Evolutionary conservation across 805 yeast species (phyloP).

Genomic region (Lipomyces japonicus): DNA sequence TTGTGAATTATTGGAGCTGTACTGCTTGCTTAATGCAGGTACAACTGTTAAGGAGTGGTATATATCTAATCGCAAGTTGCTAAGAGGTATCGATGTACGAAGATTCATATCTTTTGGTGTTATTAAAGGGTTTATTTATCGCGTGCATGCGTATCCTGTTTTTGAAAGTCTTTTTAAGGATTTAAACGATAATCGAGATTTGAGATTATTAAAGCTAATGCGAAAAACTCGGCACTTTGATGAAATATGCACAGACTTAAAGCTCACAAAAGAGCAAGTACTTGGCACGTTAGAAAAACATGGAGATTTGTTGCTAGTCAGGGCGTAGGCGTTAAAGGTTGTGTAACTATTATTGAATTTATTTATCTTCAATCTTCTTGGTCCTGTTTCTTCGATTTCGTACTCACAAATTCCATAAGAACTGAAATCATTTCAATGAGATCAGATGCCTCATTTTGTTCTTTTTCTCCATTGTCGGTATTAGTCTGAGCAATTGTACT

Average conservation of each 20-base stretch:
- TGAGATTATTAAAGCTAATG: conserved; percentile 3
- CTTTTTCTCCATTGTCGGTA: conserved; percentile 18
- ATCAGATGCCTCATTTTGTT: conserved; percentile 19
- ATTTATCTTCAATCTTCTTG: too few relatives aligned
- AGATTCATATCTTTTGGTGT: conserved; percentile 85
- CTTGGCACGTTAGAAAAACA: conserved; percentile 7
- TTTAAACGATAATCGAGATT: conserved; percentile 23
- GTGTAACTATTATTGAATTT: too few relatives aligned
- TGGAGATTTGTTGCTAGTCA: conserved; percentile 21
- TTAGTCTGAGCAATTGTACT: conserved; percentile 10
- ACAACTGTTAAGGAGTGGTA: conserved; percentile 79
- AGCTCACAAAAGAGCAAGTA: conserved; percentile 28
- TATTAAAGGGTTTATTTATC: conserved; percentile 71
- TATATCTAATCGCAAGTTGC: conserved; percentile 53
- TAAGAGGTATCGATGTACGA: conserved; percentile 72
- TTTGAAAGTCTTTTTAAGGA: conserved; percentile 33
- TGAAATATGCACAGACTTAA: conserved; percentile 63
- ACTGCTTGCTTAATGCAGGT: conserved; percentile 74
- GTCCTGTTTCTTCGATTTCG: too few relatives aligned
- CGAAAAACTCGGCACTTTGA: conserved; percentile 34
- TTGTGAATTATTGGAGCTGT: conserved; percentile 68
- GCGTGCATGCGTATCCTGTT: conserved; percentile 75
- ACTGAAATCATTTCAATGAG: conserved; percentile 24
- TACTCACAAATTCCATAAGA: conserved; percentile 21
- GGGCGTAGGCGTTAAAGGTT: conserved; percentile 12